Base-by-base conservation (phyloP, 2,329 filamentous ascomycete genomes). In the Colletotrichum sp. region DNA sequence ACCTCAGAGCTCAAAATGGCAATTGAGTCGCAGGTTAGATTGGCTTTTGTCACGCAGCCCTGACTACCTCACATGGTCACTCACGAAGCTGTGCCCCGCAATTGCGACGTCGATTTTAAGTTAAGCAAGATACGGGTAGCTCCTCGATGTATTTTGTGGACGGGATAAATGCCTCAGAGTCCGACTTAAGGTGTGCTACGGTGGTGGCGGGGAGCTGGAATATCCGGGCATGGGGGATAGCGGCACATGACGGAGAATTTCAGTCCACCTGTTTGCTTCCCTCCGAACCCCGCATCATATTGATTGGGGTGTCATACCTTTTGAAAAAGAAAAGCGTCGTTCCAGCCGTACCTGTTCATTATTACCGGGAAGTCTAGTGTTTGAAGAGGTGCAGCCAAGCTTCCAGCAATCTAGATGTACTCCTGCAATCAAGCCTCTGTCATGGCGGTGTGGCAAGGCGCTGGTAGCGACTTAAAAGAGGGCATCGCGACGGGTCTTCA, bases 261-360 rank as follows among this genome's bases (percentile, higher is more conserved):
- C 18, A 58, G 60, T 73, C 73, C 70, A 76, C 73, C 58, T 69
- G 32, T 73, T 76, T 43, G 18, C 24, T 73, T 73, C 6, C 18
- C 32, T 21, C 66, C 32, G 66, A n/a, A 6, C 26, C 58, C 71
- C 60, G 26, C 48, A 15, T 7, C 12, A 28, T 24, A n/a, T 58
- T 70, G n/a, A 73, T 64, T 32, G 28, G 6, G 16, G 34, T 30
- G 28, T 6, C 62, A 58, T 61, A 52, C 9, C 9, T 58, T 16
- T 52, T 21, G n/a, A 52, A 12, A 26, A 4, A 60, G 24, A 32
- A 32, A 21, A 52, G 2, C 12, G 24, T 34, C n/a, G 10, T 34
- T 18, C 30, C 67, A 38, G 3, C 26, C 15, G 8, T 16, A n/a
- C 13, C 1, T 26, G 1, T 9, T n/a, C 6, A 7, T 4, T 32